phyloP scores from a whole-genome alignment of 148 eudicot species.

The Rhododendron kiyosumense region DNA sequence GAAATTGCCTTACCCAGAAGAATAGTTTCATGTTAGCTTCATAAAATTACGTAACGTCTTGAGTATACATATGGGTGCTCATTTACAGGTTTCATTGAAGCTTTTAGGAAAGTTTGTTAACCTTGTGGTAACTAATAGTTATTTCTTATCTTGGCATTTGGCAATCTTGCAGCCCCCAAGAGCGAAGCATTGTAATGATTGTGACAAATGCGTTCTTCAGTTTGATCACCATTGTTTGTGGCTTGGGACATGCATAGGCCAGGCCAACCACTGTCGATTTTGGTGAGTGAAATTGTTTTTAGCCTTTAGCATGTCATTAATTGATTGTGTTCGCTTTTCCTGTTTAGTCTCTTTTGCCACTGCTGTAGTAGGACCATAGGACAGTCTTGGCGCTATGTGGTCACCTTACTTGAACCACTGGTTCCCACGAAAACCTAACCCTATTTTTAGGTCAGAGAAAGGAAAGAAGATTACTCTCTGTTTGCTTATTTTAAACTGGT shows the following conservation, averaged over 20 bases:
- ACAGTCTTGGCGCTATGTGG: background rate
- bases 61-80: background rate
- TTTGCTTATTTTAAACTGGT: background rate
- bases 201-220: constrained; percentile 95
- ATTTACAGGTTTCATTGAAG: background rate
- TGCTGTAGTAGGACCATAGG: background rate
- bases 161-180: constrained; percentile 83
- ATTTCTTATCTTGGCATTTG: constrained; percentile 4
- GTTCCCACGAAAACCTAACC: background rate
- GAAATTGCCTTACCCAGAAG: background rate
- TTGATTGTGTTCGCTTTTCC: background rate
- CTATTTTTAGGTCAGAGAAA: background rate
- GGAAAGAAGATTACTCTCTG: background rate
- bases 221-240: constrained; percentile 99
- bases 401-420: background rate
- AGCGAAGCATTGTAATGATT: constrained; percentile 94
- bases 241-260: constrained; percentile 98
- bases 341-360: background rate
- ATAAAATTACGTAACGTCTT: background rate
- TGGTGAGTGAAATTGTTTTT: constrained; percentile 48
- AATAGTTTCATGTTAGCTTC: background rate
- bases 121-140: background rate
- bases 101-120: background rate
- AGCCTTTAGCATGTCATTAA: background rate
- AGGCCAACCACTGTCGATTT: constrained; percentile 90